Evolutionary conservation across 495 filamentous ascomycete genomes (phyloP), one percentile per base, ranked within the genome.

Genomic region (Pyrenula massariospora): DNA sequence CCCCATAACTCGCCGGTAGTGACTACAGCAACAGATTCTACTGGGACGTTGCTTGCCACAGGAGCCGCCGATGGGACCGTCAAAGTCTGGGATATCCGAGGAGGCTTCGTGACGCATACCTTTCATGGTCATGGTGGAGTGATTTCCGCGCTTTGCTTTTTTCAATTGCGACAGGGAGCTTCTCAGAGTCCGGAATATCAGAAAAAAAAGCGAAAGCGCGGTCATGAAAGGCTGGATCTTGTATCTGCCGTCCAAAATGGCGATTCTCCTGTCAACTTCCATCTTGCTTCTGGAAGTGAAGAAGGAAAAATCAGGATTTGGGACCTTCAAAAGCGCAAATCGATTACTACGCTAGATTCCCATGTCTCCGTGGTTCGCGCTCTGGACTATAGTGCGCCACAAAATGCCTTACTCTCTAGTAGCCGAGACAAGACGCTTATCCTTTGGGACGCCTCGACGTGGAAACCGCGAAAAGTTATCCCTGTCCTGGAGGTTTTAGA

Each of bases 81-180:
- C 59, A 99, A 99, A 68, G 85, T 99, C 54, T 97, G 89, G 90
- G 94, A 99, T 72, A 91, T 99, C 42, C 72, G 77, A 57, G 90
- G 87, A 19, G 94, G 93, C 12, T 97, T 84, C 66, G 82, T 89
- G 23, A 99, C 93, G 15, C 93, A 99, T 68, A 96, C 90, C 1
- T 91, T 99, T 66, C 84, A 89, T 60, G 93, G 92, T 15, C 91
- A 92, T 57, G 85, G 88, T 60, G 89, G 93, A 3, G 79, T 97
- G 36, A 81, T 99, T 22, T 95, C 93, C 3, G 88, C 93, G 3
- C 74, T 97, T 22, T 83, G 83, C 63, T 99, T 99, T 67, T 99
- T 96, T 67, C 84, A 95, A 65, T 66, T 70, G 22, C 57, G 57
- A 24, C 52, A 65, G 12, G 75, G 78, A 23, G 73, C 64, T 1